These are phyloP conservation scores for Cryptosporidium muris DNA, from an alignment of 169 alveolate species.

Conservation along the genomic window DNA sequence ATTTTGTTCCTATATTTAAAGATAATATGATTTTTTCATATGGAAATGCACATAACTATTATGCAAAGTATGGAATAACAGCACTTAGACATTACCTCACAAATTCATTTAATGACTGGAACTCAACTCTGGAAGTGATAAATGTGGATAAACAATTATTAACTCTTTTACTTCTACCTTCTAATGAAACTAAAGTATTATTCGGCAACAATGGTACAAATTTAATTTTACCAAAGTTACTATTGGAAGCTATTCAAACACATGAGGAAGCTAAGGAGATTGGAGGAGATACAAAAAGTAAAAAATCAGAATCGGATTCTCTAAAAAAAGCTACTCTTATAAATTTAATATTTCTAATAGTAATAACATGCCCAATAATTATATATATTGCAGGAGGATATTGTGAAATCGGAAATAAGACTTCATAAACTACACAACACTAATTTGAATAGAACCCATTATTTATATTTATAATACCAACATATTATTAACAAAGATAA, in stretches of 20 bases:
- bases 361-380: not conserved
- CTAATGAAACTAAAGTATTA: slow-evolving; percentile 25
- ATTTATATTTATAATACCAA: too few relatives aligned
- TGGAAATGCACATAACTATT: slow-evolving; percentile 45
- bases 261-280: slow-evolving; percentile 45
- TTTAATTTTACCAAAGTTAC: slow-evolving; percentile 41
- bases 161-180: slow-evolving; percentile 41
- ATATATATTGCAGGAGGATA: not conserved
- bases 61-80: slow-evolving; percentile 59
- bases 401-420: too few relatives aligned
- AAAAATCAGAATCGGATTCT: slow-evolving; percentile 15
- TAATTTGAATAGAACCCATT: too few relatives aligned
- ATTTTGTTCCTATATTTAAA: slow-evolving; percentile 20
- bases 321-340: slow-evolving; percentile 18
- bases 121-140: slow-evolving; percentile 6
- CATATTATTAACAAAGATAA: too few relatives aligned
- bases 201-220: slow-evolving; percentile 13
- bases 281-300: too few relatives aligned
- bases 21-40: slow-evolving; percentile 40
- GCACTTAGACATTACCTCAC: slow-evolving; percentile 41
- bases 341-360: slow-evolving; percentile 13
- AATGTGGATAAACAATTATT: slow-evolving; percentile 40
- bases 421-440: too few relatives aligned
- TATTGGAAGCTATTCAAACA: slow-evolving; percentile 55
- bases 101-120: not conserved